Percentiles rank a stretch among this genome's conserved stretches.
Conservation (phyloP, 2,329 filamentous ascomycete species). For the Clarireedia hainanense region DNA sequence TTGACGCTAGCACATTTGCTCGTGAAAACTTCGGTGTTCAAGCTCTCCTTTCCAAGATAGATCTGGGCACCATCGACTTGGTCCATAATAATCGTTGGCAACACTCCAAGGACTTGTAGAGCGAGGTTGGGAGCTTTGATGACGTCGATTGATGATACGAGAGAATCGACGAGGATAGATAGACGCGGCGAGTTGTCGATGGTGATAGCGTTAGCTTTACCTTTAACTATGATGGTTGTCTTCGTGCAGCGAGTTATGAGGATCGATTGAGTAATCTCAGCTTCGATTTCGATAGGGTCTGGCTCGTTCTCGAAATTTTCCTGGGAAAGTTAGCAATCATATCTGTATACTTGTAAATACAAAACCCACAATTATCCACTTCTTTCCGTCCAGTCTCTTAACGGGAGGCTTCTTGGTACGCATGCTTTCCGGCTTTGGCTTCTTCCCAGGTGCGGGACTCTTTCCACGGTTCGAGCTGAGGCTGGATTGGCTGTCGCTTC, state of each 20-base stretch:
- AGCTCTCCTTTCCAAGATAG: slow-evolving; percentile 76
- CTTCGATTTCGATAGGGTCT: slow-evolving; percentile 71
- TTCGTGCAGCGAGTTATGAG: slow-evolving; percentile 90
- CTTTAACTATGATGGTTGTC: slow-evolving; percentile 78
- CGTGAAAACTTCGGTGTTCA: slow-evolving; percentile 73
- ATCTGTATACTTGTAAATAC: neutral
- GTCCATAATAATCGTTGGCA: slow-evolving; percentile 85
- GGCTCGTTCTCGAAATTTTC: slow-evolving; percentile 82
- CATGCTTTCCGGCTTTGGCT: slow-evolving; percentile 81
- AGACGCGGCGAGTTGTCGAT: slow-evolving; percentile 83
- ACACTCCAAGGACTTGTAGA: slow-evolving; percentile 77
- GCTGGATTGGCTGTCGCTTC: slow-evolving; percentile 44
- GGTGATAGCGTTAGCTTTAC: slow-evolving; percentile 95
- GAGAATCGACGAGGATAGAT: slow-evolving; percentile 78
- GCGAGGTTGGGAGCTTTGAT: slow-evolving; percentile 95
- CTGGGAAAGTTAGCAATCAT: slow-evolving; percentile 32
- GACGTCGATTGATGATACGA: slow-evolving; percentile 86
- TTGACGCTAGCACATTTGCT: slow-evolving; percentile 87
- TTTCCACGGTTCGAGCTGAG: slow-evolving; percentile 55
- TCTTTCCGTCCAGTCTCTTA: slow-evolving; percentile 78
- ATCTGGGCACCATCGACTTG: slow-evolving; percentile 86
- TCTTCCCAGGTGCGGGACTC: slow-evolving; percentile 81
- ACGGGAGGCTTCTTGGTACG: slow-evolving; percentile 72
- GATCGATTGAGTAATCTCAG: slow-evolving; percentile 76
- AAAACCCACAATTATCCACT: slow-evolving; percentile 73